These are phyloP conservation scores for Triticum urartu DNA, from an alignment of 176 grass and related monocot genomes.

Conservation along the genomic window DNA sequence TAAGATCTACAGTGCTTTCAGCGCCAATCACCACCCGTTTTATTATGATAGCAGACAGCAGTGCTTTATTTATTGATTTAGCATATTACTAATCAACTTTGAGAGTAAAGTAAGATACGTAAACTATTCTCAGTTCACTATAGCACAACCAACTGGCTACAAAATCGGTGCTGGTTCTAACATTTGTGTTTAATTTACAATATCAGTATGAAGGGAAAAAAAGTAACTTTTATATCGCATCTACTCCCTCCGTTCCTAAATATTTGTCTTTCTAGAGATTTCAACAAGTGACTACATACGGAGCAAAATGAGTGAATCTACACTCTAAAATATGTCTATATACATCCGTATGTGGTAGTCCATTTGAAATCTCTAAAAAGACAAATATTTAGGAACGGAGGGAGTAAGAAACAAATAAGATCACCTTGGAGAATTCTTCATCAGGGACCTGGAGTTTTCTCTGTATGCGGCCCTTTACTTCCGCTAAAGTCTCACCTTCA, in stretches of 20 bases:
- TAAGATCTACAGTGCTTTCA: background rate
- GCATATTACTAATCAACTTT: background rate
- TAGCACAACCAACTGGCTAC: background rate
- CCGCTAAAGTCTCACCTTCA: conserved; percentile 86
- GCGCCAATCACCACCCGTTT: background rate
- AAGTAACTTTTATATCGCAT: background rate
- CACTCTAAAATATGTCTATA: too few relatives aligned
- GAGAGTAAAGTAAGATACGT: background rate
- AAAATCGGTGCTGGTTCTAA: conserved; percentile 1
- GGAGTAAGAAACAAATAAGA: conserved; percentile 12
- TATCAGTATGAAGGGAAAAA: background rate
- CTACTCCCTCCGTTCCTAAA: too few relatives aligned
- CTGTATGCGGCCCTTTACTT: conserved; percentile 75
- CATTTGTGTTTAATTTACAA: background rate
- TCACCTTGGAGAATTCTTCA: conserved; percentile 95
- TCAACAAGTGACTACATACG: too few relatives aligned
- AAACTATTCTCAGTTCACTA: conserved; percentile 15
- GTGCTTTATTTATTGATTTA: background rate
- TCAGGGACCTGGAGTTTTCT: conserved; percentile 67
- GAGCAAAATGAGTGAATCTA: too few relatives aligned
- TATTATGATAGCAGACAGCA: background rate
- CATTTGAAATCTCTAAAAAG: too few relatives aligned
- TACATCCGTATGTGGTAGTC: too few relatives aligned
- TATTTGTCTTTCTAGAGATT: too few relatives aligned
- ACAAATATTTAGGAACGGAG: too few relatives aligned